Conservation (phyloP, 73 alveolate species). For the Tetrahymena thermophila region DNA sequence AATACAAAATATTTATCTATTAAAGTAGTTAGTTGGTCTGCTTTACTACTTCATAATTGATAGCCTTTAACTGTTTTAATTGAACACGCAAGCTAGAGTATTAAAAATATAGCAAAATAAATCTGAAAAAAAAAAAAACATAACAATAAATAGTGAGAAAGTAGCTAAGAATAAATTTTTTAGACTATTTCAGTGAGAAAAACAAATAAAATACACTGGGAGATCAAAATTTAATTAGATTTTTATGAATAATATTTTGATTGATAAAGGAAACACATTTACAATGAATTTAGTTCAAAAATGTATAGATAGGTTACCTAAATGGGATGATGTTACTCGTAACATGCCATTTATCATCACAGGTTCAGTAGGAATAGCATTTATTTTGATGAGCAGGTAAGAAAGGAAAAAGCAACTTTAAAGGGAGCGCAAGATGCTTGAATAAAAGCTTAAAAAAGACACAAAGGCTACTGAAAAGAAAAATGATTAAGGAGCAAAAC, state of each 20-base stretch:
- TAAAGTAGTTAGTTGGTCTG: too few relatives aligned
- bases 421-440: neutral
- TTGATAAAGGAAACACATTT: neutral
- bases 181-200: neutral
- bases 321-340: neutral
- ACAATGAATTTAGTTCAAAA: neutral
- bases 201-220: neutral
- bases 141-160: neutral
- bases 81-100: neutral
- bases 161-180: neutral
- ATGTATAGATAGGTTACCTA: neutral
- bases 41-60: neutral
- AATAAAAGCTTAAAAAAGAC: neutral
- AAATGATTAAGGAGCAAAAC: neutral
- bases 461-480: neutral
- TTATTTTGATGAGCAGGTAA: neutral
- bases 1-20: too few relatives aligned
- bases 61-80: neutral
- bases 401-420: neutral
- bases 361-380: neutral
- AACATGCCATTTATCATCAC: neutral
- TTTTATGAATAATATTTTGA: neutral
- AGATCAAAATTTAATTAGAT: neutral
- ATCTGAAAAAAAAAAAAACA: neutral
- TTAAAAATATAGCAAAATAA: neutral